Evolutionary conservation across 495 filamentous ascomycete genomes (phyloP).

Genomic region (Lindgomyces ingoldianus): DNA sequence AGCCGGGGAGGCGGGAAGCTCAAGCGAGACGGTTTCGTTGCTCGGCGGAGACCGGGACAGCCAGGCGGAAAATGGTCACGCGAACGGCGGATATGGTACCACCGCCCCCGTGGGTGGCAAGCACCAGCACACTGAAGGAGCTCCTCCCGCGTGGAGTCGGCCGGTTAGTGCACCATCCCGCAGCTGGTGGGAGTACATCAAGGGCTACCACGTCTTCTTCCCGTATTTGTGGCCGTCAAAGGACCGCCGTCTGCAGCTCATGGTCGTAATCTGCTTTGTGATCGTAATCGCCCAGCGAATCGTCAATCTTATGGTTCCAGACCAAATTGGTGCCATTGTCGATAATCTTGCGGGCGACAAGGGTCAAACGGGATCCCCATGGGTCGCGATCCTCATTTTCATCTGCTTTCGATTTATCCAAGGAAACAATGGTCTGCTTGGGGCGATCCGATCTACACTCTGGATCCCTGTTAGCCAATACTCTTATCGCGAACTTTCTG

Average conservation of each 20-base stretch:
- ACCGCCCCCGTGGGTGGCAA: constrained; percentile 44
- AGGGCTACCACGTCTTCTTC: constrained; percentile 85
- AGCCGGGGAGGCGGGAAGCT: constrained; percentile 41
- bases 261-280: constrained; percentile 76
- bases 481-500: constrained; percentile 90
- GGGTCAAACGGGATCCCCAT: constrained; percentile 52
- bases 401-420: constrained; percentile 83
- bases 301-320: constrained; percentile 78
- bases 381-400: constrained; percentile 72
- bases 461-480: constrained; percentile 98
- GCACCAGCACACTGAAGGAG: constrained; percentile 44
- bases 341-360: constrained; percentile 60
- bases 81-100: constrained; percentile 54
- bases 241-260: constrained; percentile 65
- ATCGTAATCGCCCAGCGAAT: constrained; percentile 74
- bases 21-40: constrained; percentile 55
- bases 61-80: constrained; percentile 51
- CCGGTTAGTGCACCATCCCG: constrained; percentile 66
- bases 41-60: constrained; percentile 47
- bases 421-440: constrained; percentile 81
- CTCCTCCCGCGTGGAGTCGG: constrained; percentile 62
- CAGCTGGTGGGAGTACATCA: constrained; percentile 88
- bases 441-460: constrained; percentile 74
- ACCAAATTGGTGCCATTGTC: constrained; percentile 73
- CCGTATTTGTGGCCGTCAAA: constrained; percentile 93